Evolutionary conservation across 2,329 filamentous ascomycete genomes (phyloP).

Genomic region (Curvularia eragrostidis): DNA sequence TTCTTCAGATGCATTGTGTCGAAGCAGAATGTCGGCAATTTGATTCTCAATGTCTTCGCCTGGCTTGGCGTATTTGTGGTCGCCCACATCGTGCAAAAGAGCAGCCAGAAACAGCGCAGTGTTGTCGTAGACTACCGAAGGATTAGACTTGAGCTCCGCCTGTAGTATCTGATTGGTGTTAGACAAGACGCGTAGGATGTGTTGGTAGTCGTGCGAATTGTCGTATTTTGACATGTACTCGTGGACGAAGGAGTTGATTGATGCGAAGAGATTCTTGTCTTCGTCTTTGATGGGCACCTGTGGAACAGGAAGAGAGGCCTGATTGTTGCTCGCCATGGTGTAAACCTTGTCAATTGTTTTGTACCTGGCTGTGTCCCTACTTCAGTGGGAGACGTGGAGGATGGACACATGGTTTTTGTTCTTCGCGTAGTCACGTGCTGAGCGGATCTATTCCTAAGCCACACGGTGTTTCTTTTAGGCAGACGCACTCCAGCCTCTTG

Average conservation of each 20-base stretch:
- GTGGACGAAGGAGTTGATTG: constrained; percentile 42
- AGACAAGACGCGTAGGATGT: constrained; percentile 80
- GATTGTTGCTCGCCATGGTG: constrained; percentile 22
- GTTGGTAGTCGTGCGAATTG: constrained; percentile 84
- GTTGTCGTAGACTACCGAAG: constrained; percentile 54
- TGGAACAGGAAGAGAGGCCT: constrained; percentile 25
- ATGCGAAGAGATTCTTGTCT: constrained; percentile 34
- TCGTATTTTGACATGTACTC: constrained; percentile 60
- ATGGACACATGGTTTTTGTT: constrained; percentile 15
- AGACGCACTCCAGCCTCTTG: not conserved
- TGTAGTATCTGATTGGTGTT: constrained; percentile 71
- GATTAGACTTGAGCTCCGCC: constrained; percentile 52
- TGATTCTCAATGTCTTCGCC: constrained; percentile 64
- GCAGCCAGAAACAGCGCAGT: constrained; percentile 71
- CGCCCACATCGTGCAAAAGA: constrained; percentile 77
- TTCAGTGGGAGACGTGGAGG: not conserved
- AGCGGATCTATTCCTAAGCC: not conserved
- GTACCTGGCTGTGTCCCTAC: not conserved
- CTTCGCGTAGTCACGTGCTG: constrained; percentile 41
- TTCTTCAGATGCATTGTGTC: constrained; percentile 61
- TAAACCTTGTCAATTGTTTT: not conserved
- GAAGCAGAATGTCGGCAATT: constrained; percentile 62
- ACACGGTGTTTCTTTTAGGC: not conserved
- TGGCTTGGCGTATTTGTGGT: constrained; percentile 73
- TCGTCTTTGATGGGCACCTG: constrained; percentile 32